A percentile compares a stretch with the other conserved stretches of the same genome.
These are phyloP conservation scores for Crithidia expoeki DNA, from an alignment of 208 protist genomes.

Conservation along the genomic window DNA sequence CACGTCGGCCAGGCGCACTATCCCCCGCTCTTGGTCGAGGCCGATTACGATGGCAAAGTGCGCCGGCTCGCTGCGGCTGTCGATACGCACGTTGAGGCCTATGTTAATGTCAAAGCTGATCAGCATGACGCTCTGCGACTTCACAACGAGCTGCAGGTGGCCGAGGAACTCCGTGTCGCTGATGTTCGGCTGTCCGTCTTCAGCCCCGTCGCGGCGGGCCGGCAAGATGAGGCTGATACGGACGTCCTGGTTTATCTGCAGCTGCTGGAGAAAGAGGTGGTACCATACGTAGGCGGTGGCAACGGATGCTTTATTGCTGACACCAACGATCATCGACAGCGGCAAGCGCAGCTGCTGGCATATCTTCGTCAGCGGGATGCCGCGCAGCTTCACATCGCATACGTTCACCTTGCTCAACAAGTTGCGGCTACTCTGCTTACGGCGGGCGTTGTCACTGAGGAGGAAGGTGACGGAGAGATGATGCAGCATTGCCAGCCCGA, in stretches of 20 bases:
- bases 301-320: conserved; percentile 66
- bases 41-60: conserved; percentile 92
- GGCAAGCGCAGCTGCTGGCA: conserved; percentile 81
- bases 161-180: conserved; percentile 73
- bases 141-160: conserved; percentile 69
- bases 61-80: conserved; percentile 54
- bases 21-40: conserved; percentile 65
- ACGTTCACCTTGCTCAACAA: conserved; percentile 71
- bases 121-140: conserved; percentile 84
- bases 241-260: conserved; percentile 70
- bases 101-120: conserved; percentile 90
- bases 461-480: conserved; percentile 82
- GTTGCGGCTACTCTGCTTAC: conserved; percentile 65
- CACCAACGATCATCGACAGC: conserved; percentile 76
- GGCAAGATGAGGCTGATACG: conserved; percentile 71
- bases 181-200: conserved; percentile 87
- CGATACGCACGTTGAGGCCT: conserved; percentile 77
- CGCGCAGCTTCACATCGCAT: conserved; percentile 84
- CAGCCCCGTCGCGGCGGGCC: conserved; percentile 68
- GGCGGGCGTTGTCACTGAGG: conserved; percentile 59
- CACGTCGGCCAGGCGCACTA: conserved; percentile 88
- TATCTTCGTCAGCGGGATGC: conserved; percentile 89
- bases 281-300: conserved; percentile 79
- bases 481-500: conserved; percentile 89
- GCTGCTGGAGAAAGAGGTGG: conserved; percentile 73